Evolutionary conservation across 306 rosid genomes (phyloP), one percentile per base, ranked within the genome.

Genomic region (Hippophae gyantsensis): DNA sequence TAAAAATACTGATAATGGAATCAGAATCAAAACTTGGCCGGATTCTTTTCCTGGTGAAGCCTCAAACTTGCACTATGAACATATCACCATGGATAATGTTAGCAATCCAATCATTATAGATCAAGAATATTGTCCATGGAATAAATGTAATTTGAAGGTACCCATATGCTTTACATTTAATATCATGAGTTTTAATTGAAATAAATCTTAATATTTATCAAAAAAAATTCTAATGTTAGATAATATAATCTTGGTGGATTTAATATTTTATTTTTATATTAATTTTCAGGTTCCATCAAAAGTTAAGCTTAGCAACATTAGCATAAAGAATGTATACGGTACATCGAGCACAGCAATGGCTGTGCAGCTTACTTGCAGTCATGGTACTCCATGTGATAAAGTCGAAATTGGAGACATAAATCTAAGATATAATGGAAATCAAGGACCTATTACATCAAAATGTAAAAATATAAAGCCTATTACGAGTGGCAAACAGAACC

Each of bases 291-390:
- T 0, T 70, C 72, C 83, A 8, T 79, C 82, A 3, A 70, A 60
- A 40, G 57, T 82, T 10, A 80, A 71, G 76, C 67, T 85, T 43
- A 82, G 72, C 63, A 63, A 74, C 5, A 75, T 81, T 26, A 74
- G 60, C 59, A 76, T 79, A 74, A 79, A 61, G 66, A 67, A 76
- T 41, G 74, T 81, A 5, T 49, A 0, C 41, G 84, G 82, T 0
- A 79, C 75, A 7, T 51, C 78, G 8, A 3, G 48, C 2, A 56
- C 58, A 6, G 56, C 61, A 9, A 47, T 62, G 3, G 84, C 77
- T 7, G 69, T 84, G 27, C 38, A 46, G 43, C 64, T 84, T 41
- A 25, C 51, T 2, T 84, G 90, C 11, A 76, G 86, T 43, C 42
- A 6, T 0, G 55, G 62, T 1, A 2, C 48, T 1, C 84, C 89